phyloP scores from a whole-genome alignment of 225 moss, liverwort and hornwort species.

The Anthoceros angustus region DNA sequence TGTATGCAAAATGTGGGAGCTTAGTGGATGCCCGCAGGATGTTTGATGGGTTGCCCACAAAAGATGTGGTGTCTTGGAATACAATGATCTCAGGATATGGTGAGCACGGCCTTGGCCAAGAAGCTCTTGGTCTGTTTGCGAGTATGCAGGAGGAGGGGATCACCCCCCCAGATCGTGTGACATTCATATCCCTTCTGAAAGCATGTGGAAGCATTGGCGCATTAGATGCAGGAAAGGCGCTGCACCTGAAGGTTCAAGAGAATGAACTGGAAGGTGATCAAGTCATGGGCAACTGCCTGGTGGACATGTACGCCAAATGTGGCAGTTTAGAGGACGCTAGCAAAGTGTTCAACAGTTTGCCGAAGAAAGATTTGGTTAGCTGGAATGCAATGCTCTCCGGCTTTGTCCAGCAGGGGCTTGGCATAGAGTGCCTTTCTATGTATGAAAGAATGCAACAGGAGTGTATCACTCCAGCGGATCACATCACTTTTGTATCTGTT shows the following conservation, averaged over 20 bases:
- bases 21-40: not conserved
- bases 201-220: not conserved
- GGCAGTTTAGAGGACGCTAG: not conserved
- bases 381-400: no score
- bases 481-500: not conserved
- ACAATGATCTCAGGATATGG: not conserved
- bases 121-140: not conserved
- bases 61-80: not conserved
- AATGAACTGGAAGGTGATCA: not conserved
- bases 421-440: not conserved
- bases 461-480: not conserved
- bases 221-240: not conserved
- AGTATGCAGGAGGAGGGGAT: no score
- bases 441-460: not conserved
- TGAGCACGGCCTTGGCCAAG: not conserved
- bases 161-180: not conserved
- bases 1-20: not conserved
- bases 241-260: not conserved
- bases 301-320: slow-evolving; percentile 1
- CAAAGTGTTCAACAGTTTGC: not conserved
- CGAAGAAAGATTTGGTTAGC: no score
- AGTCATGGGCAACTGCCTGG: not conserved
- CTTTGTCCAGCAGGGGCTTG: not conserved
- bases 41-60: not conserved
- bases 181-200: not conserved